A percentile compares a stretch with the other conserved stretches of the same genome.
Conservation (phyloP, 2,329 filamentous ascomycete genomes). For the Colletotrichum tamarilloi region DNA sequence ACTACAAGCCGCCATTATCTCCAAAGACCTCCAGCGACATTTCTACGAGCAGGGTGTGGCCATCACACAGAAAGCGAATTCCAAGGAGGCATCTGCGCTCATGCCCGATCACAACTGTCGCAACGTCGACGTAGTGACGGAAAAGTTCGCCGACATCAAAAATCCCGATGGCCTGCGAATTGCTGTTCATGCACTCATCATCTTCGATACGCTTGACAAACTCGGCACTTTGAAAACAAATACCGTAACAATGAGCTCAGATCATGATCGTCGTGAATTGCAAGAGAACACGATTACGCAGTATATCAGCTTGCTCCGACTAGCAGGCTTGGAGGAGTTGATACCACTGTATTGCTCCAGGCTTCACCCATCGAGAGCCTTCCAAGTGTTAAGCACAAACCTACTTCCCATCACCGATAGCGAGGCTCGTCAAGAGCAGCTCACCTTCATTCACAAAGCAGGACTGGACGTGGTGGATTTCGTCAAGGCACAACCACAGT, state of each 20-base stretch:
- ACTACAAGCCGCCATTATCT: constrained; percentile 80
- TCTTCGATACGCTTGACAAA: constrained; percentile 75
- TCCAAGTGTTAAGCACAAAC: constrained; percentile 80
- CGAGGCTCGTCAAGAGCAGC: constrained; percentile 73
- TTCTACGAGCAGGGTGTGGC: constrained; percentile 69
- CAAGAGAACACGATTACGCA: constrained; percentile 82
- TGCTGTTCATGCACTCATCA: constrained; percentile 72
- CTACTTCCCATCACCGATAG: constrained; percentile 77
- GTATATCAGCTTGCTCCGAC: constrained; percentile 84
- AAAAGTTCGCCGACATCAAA: constrained; percentile 64
- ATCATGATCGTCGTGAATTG: constrained; percentile 53
- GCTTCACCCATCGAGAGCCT: constrained; percentile 71
- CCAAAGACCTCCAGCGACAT: constrained; percentile 68
- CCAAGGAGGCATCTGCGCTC: constrained; percentile 48
- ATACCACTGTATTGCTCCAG: constrained; percentile 91
- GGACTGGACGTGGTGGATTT: constrained; percentile 79
- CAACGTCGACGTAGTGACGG: constrained; percentile 49
- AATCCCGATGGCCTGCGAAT: constrained; percentile 76
- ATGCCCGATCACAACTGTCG: constrained; percentile 29
- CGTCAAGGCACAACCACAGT: constrained; percentile 72
- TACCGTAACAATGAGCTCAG: constrained; percentile 49
- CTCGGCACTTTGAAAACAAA: constrained; percentile 52
- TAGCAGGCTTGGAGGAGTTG: constrained; percentile 78
- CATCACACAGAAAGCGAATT: constrained; percentile 55
- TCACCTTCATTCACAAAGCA: constrained; percentile 80